Conservation (phyloP, 225 moss, liverwort and hornwort species). For the Marchantia polymorpha region DNA sequence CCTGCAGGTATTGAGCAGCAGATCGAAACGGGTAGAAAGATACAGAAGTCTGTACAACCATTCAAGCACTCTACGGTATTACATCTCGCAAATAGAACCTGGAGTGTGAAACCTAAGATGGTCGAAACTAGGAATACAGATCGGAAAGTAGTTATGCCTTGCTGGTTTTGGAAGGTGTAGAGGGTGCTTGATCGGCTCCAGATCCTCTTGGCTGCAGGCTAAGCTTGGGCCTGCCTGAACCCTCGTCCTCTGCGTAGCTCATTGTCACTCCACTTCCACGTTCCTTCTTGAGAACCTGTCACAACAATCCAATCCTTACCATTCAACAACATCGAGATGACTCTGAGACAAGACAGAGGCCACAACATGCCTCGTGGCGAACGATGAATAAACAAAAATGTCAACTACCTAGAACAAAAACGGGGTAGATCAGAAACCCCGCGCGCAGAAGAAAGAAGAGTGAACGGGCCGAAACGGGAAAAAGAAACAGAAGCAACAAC, state of each 20-base stretch:
- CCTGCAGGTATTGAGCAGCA: neutral
- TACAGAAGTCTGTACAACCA: neutral
- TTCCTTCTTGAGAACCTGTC: constrained; percentile 15
- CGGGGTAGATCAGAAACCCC: neutral
- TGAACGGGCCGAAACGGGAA: neutral
- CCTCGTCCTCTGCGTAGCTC: constrained; percentile 90
- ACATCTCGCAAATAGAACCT: neutral
- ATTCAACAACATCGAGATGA: neutral
- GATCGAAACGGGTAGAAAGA: neutral
- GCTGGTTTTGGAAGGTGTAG: constrained; percentile 71
- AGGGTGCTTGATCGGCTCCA: constrained; percentile 57
- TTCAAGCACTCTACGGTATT: neutral
- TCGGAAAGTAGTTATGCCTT: constrained; percentile 43
- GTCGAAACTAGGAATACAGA: neutral
- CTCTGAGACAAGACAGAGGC: too few relatives aligned
- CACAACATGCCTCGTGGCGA: neutral
- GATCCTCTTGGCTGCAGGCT: constrained; percentile 95
- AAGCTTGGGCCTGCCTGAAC: constrained; percentile 83
- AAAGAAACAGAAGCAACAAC: neutral
- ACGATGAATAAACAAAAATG: neutral
- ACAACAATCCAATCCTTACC: neutral
- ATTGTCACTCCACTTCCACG: constrained; percentile 36
- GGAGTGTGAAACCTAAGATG: neutral
- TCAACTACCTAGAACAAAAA: neutral
- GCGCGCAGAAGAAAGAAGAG: neutral